phyloP scores from a whole-genome alignment of 2,329 filamentous ascomycete species.

The Phyllosticta citriasiana region DNA sequence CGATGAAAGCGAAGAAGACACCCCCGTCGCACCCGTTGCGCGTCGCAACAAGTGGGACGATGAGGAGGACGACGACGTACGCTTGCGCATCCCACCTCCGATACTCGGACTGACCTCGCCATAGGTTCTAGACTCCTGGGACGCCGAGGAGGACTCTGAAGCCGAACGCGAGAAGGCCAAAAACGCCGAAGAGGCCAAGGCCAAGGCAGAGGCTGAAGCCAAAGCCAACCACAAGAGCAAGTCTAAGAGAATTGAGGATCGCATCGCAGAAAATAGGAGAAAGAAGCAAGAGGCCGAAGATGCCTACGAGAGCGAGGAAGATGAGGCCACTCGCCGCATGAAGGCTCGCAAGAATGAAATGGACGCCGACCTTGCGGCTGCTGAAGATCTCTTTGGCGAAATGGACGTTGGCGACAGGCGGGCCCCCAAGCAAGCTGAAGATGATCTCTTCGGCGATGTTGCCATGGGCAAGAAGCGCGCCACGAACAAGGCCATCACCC shows the following conservation, averaged over 20 bases:
- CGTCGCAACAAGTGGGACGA: constrained; percentile 73
- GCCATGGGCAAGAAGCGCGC: constrained; percentile 53
- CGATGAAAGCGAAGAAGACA: constrained; percentile 49
- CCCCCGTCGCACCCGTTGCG: constrained; percentile 36
- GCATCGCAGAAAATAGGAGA: constrained; percentile 49
- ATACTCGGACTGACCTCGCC: neutral
- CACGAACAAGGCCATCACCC: constrained; percentile 54
- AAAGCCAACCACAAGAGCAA: constrained; percentile 88
- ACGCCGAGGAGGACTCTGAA: constrained; percentile 92
- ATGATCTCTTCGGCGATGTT: constrained; percentile 58
- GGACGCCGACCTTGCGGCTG: constrained; percentile 80
- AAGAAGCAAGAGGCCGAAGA: constrained; percentile 46
- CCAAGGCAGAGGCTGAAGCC: constrained; percentile 79
- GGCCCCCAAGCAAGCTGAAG: constrained; percentile 43
- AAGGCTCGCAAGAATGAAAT: constrained; percentile 72
- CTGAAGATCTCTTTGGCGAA: constrained; percentile 78
- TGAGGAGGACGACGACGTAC: constrained; percentile 79
- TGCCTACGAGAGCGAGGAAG: constrained; percentile 54
- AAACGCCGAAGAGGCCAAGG: constrained; percentile 76
- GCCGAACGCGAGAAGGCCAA: constrained; percentile 91
- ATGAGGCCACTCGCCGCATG: constrained; percentile 60
- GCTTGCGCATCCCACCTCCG: constrained; percentile 27
- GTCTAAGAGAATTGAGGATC: constrained; percentile 74
- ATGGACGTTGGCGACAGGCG: constrained; percentile 52
- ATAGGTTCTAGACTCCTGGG: constrained; percentile 91